A percentile compares a stretch with the other conserved stretches of the same genome.
These are phyloP conservation scores for Xylariales sp. DNA, from an alignment of 2,329 filamentous ascomycete genomes.

Conservation along the genomic window DNA sequence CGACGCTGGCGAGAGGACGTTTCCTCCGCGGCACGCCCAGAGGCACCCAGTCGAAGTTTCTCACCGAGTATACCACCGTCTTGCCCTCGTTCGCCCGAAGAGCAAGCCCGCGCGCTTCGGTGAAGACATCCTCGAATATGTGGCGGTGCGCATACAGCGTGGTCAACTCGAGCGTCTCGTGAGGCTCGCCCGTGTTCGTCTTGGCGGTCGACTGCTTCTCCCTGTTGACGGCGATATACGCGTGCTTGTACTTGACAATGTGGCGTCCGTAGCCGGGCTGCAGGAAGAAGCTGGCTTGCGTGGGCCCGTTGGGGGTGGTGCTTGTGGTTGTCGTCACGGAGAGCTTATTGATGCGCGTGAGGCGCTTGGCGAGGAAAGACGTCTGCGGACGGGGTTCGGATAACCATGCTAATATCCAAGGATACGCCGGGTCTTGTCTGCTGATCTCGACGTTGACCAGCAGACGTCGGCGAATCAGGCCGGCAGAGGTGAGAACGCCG, in stretches of 20 bases:
- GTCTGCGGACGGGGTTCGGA: slow-evolving; percentile 78
- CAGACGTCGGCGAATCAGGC: slow-evolving; percentile 82
- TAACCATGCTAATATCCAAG: slow-evolving; percentile 95
- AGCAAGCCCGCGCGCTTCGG: slow-evolving; percentile 85
- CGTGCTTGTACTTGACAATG: slow-evolving; percentile 85
- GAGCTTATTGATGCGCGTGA: slow-evolving; percentile 71
- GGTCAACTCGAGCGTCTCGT: slow-evolving; percentile 93
- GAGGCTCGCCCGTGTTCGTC: slow-evolving; percentile 84
- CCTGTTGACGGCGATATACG: slow-evolving; percentile 87
- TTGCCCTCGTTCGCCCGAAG: slow-evolving; percentile 87
- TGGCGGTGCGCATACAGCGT: slow-evolving; percentile 90
- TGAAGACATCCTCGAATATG: slow-evolving; percentile 90
- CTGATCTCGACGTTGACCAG: slow-evolving; percentile 97
- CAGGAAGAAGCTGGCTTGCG: slow-evolving; percentile 84
- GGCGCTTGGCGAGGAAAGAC: slow-evolving; percentile 68
- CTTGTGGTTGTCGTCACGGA: slow-evolving; percentile 67
- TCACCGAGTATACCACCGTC: slow-evolving; percentile 88
- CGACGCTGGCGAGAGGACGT: slow-evolving; percentile 86
- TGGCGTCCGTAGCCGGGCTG: slow-evolving; percentile 93
- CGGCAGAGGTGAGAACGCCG: slow-evolving; percentile 77
- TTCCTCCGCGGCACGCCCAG: slow-evolving; percentile 89
- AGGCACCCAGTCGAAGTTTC: slow-evolving; percentile 84
- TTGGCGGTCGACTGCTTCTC: slow-evolving; percentile 88
- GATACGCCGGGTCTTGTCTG: slow-evolving; percentile 91
- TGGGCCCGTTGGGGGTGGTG: slow-evolving; percentile 72